These are phyloP conservation scores for Fraxinus nigra DNA, from an alignment of 305 asterid species.

Conservation along the genomic window DNA sequence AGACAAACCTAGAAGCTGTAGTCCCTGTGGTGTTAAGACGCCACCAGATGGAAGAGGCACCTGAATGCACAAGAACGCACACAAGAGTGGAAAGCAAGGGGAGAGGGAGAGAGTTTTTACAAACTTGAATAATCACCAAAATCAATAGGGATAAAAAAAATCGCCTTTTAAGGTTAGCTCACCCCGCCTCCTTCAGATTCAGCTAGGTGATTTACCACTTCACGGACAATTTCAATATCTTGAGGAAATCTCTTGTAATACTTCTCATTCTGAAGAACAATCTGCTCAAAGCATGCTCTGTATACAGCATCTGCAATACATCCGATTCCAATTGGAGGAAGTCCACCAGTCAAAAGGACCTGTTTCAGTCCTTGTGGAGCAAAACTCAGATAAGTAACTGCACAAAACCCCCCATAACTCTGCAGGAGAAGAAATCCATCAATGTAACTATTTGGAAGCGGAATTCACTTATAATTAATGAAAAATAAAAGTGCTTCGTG, in stretches of 20 bases:
- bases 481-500: slow-evolving; percentile 10
- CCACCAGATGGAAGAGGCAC: slow-evolving; percentile 90
- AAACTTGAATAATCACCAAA: neutral
- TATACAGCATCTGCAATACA: slow-evolving; percentile 82
- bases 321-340: slow-evolving; percentile 76
- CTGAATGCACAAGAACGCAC: slow-evolving; percentile 30
- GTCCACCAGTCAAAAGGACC: slow-evolving; percentile 91
- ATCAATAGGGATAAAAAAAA: neutral
- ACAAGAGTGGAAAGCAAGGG: slow-evolving; percentile 15
- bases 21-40: slow-evolving; percentile 73
- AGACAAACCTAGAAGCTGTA: slow-evolving; percentile 77
- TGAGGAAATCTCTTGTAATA: slow-evolving; percentile 82
- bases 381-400: slow-evolving; percentile 85
- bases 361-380: slow-evolving; percentile 91
- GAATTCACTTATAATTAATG: slow-evolving; percentile 8
- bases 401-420: slow-evolving; percentile 98
- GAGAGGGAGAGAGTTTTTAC: slow-evolving; percentile 10
- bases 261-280: slow-evolving; percentile 65
- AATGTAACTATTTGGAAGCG: slow-evolving; percentile 10
- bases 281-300: slow-evolving; percentile 71
- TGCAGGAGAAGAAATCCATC: slow-evolving; percentile 38
- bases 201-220: slow-evolving; percentile 65
- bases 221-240: slow-evolving; percentile 60
- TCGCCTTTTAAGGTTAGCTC: slow-evolving; percentile 27
- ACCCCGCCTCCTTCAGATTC: slow-evolving; percentile 93